Evolutionary conservation across 345 rosid genomes (phyloP), one percentile per base, ranked within the genome.

Genomic region (Mangifera indica): DNA sequence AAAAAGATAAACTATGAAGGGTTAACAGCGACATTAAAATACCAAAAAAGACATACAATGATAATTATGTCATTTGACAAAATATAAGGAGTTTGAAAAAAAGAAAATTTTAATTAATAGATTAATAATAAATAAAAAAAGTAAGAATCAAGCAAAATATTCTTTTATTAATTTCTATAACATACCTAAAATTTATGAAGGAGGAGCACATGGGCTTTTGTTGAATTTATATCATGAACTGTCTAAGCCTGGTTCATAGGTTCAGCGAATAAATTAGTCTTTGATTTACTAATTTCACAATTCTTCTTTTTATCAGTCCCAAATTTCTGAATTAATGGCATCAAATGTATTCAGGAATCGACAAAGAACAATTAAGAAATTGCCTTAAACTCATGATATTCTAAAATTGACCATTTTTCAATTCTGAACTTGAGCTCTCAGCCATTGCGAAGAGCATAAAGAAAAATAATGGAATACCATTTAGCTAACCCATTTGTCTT

Each of bases 161-260:
- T 14, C 32, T 3, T 29, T 29, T 29, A 1, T 29, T 29, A 29
- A n/a, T n/a, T n/a, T n/a, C n/a, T n/a, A n/a, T n/a, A n/a, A n/a
- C n/a, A n/a, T n/a, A n/a, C n/a, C n/a, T n/a, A n/a, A n/a, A n/a
- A n/a, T n/a, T n/a, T n/a, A n/a, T n/a, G n/a, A n/a, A n/a, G n/a
- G 18, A 57, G 21, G 52, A 52, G 65, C 71, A 66, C 71, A 66
- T 74, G 72, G 77, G 40, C 20, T 49, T 54, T 48, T 67, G 32
- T 22, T 63, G 49, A 63, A 21, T 63, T 63, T 22, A 4, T 8
- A n/a, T 11, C 13, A 1, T 11, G 67, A n/a, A 45, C 8, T 18
- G 0, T 5, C 21, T 5, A 44, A 45, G n/a, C 34, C 34, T 22
- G 13, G 49, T 20, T 1, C 32, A 3, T n/a, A 52, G 71, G 26